Base-by-base conservation (phyloP, 2,329 filamentous ascomycete genomes). In the Apiospora arundinis region DNA sequence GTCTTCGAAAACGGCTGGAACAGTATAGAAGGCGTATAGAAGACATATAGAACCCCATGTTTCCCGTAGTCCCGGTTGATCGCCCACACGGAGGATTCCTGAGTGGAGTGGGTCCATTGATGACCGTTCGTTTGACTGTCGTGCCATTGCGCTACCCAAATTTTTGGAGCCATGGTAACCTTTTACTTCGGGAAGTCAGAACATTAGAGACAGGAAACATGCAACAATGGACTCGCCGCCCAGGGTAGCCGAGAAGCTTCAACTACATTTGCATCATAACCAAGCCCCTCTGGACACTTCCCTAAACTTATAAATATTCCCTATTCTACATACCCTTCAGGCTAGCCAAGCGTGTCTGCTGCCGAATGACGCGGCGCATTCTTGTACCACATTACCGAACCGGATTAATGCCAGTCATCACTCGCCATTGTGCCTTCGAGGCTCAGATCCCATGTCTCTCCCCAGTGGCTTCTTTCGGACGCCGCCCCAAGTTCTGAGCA, bases 391-490 rank as follows among this genome's bases (percentile, higher is more conserved):
- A 48, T 48, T 5, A 63, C 56, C 56, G 56, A 63, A 40, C 56
- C 56, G 56, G 32, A 63, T 63, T 63, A 63, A 63, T 63, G 56
- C 56, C 56, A 63, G 56, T 63, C 32, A 40, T 63, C 66, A 67
- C 67, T 70, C 32, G 40, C 72, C 37, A 73, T 70, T 71, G 71
- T 71, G 73, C 75, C 74, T 73, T 76, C 70, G 77, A 77, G 77
- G 76, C 74, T 74, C 72, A 60, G 74, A 74, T 77, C 76, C 76
- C 74, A 82, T 82, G 80, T 81, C 80, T 78, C 76, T 80, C 74
- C 74, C 77, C 75, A 77, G 72, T 72, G 78, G 77, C 74, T 63
- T 78, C 75, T 73, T 77, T 69, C 78, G 79, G 76, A 73, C 78
- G 73, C 76, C 77, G 45, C 75, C 76, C 71, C 74, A 78, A 74